Percentiles rank a stretch among this genome's conserved stretches.
phyloP scores from a whole-genome alignment of 495 filamentous ascomycete genomes.

The Aspergillus sparsus region DNA sequence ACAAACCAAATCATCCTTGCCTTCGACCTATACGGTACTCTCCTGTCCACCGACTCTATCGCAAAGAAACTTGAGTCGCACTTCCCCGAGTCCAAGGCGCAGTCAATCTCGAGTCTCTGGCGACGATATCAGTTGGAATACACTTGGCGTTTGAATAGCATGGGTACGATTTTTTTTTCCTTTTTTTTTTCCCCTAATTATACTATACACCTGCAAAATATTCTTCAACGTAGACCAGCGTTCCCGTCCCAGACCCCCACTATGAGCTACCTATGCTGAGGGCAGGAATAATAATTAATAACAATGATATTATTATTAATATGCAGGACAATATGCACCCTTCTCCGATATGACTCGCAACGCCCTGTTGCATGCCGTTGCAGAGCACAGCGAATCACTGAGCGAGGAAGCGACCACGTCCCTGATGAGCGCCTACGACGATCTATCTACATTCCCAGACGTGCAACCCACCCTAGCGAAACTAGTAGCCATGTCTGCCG shows the following conservation, averaged over 20 bases:
- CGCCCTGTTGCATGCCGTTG: constrained; percentile 63
- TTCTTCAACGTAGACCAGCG: too few relatives aligned
- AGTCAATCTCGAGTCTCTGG: constrained; percentile 15
- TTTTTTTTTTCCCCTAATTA: background rate
- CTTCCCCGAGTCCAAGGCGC: constrained; percentile 5
- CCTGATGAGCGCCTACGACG: constrained; percentile 68
- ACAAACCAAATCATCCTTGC: constrained; percentile 1
- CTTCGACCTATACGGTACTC: constrained; percentile 16
- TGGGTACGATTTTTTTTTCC: background rate
- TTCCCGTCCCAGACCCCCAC: too few relatives aligned
- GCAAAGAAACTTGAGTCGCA: constrained; percentile 10
- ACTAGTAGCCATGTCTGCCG: constrained; percentile 36
- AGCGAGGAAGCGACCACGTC: constrained; percentile 37
- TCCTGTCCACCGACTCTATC: constrained; percentile 16
- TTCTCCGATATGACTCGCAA: constrained; percentile 67
- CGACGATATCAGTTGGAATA: constrained; percentile 16
- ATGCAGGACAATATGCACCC: constrained; percentile 58
- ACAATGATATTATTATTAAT: background rate
- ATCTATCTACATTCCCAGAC: constrained; percentile 69
- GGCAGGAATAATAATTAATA: background rate
- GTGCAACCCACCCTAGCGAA: constrained; percentile 53
- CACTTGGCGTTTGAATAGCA: constrained; percentile 16
- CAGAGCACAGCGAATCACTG: constrained; percentile 53
- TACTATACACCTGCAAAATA: too few relatives aligned
- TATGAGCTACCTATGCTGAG: too few relatives aligned